phyloP scores from a whole-genome alignment of 305 asterid genomes.

The Salvia sclarea region DNA sequence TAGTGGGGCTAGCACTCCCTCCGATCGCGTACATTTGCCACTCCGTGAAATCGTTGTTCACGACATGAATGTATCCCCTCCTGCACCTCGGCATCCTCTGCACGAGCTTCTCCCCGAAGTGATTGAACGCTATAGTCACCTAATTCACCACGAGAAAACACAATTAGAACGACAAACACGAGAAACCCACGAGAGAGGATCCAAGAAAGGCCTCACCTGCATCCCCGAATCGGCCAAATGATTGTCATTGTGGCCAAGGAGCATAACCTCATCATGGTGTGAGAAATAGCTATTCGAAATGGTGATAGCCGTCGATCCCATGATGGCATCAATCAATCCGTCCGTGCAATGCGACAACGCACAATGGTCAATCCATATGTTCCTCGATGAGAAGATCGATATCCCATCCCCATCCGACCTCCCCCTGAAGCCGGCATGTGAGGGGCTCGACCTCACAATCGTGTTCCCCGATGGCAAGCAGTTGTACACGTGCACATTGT shows the following conservation, averaged over 20 bases:
- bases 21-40: conserved; percentile 79
- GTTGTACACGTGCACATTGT: conserved; percentile 49
- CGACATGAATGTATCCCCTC: conserved; percentile 68
- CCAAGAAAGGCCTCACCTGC: conserved; percentile 45
- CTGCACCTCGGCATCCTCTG: conserved; percentile 78
- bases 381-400: conserved; percentile 47
- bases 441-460: conserved; percentile 50
- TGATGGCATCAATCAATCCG: conserved; percentile 62
- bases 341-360: conserved; percentile 65
- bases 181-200: neutral
- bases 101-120: conserved; percentile 60
- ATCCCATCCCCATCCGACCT: conserved; percentile 70
- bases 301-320: conserved; percentile 73
- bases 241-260: conserved; percentile 61
- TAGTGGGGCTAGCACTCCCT: conserved; percentile 66
- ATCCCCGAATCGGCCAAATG: conserved; percentile 59
- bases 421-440: conserved; percentile 57
- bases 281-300: conserved; percentile 63
- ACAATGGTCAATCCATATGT: conserved; percentile 72
- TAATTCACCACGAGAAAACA: conserved; percentile 16
- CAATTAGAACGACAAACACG: neutral
- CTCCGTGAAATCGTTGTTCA: conserved; percentile 60
- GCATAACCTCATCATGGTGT: conserved; percentile 66
- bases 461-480: conserved; percentile 65
- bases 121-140: conserved; percentile 68